phyloP scores from a whole-genome alignment of 106 monocot genomes.

The Narthecium ossifragum region DNA sequence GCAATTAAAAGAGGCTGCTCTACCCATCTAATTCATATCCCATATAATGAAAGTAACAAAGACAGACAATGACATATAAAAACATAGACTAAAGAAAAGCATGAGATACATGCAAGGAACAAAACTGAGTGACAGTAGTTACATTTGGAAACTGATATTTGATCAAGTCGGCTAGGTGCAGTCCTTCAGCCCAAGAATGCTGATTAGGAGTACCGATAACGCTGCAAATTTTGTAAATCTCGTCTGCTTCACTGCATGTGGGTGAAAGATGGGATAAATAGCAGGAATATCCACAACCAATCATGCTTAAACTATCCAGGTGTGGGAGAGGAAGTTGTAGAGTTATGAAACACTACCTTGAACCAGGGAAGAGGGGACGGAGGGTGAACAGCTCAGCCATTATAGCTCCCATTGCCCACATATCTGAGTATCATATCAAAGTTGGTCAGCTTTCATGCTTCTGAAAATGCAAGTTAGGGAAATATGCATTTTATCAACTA shows the following conservation, averaged over 20 bases:
- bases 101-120: too few species aligned
- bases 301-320: too few species aligned
- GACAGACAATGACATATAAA: too few species aligned
- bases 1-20: too few species aligned
- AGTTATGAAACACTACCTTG: constrained; percentile 29
- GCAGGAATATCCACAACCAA: background rate
- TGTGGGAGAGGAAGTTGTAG: too few species aligned
- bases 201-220: constrained; percentile 66
- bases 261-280: background rate
- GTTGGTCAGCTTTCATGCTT: too few species aligned
- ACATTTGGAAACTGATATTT: constrained; percentile 61
- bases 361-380: constrained; percentile 46
- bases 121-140: too few species aligned
- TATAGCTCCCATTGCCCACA: constrained; percentile 58
- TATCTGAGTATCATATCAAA: constrained; percentile 19
- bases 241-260: constrained; percentile 51
- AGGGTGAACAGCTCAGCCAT: constrained; percentile 50
- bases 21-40: too few species aligned
- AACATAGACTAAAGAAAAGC: too few species aligned
- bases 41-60: too few species aligned
- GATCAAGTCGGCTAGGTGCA: constrained; percentile 38
- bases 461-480: too few species aligned
- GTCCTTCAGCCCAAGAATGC: constrained; percentile 54
- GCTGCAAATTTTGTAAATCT: constrained; percentile 66
- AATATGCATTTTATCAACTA: background rate